Evolutionary conservation across 257 asterid genomes (phyloP).

Genomic region (Knoxia roxburghii): DNA sequence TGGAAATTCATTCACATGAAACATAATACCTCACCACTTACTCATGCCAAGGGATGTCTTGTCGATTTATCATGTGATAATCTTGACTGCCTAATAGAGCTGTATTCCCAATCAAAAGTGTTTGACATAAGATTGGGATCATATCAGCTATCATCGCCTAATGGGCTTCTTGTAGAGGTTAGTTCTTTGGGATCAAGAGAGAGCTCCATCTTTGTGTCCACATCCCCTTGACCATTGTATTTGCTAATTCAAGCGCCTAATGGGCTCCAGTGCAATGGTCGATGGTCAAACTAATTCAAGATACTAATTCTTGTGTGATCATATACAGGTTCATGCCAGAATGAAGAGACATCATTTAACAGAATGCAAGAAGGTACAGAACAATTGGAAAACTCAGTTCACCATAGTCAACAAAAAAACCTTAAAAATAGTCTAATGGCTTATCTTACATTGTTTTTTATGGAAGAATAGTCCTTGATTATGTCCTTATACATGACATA

Average conservation of each 20-base stretch:
- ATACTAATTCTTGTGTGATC: constrained; percentile 17
- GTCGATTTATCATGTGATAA: constrained; percentile 94
- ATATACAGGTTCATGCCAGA: constrained; percentile 62
- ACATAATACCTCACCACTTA: constrained; percentile 91
- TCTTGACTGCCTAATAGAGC: constrained; percentile 68
- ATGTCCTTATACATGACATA: constrained; percentile 47
- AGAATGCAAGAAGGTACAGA: constrained; percentile 77
- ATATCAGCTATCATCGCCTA: constrained; percentile 77
- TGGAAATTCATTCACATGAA: constrained; percentile 94
- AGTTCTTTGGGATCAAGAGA: constrained; percentile 14
- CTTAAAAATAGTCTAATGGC: neutral
- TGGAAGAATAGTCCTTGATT: neutral
- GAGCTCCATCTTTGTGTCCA: neutral
- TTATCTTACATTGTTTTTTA: neutral
- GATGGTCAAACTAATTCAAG: no score
- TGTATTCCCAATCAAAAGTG: constrained; percentile 68
- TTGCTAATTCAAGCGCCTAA: no score
- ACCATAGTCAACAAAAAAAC: no score
- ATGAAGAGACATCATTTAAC: constrained; percentile 51
- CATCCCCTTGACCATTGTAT: neutral
- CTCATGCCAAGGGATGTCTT: constrained; percentile 59
- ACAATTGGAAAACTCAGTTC: no score
- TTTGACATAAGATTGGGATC: constrained; percentile 85
- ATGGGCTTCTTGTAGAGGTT: constrained; percentile 94
- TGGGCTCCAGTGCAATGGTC: no score